These are phyloP conservation scores for Neurospora sp. DNA, from an alignment of 2,329 filamentous ascomycete species.

Conservation along the genomic window DNA sequence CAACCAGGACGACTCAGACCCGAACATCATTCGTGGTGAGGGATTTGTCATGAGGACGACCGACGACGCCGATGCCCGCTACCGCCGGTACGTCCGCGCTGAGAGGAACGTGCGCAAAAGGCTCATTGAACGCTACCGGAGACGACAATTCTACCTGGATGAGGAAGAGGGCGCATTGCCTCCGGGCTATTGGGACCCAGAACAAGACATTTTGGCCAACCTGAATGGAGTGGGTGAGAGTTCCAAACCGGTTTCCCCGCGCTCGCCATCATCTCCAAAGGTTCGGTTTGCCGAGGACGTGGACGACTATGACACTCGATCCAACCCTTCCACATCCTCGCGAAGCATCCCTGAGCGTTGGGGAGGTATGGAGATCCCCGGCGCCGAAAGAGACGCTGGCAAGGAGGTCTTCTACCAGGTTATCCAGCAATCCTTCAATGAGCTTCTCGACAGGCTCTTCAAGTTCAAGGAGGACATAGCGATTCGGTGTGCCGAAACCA, in stretches of 20 bases:
- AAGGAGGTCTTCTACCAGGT: constrained; percentile 87
- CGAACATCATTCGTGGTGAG: constrained; percentile 1
- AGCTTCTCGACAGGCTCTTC: constrained; percentile 82
- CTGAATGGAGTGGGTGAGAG: constrained; percentile 30
- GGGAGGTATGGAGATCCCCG: constrained; percentile 70
- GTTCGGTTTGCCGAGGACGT: constrained; percentile 66
- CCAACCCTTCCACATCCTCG: constrained; percentile 65
- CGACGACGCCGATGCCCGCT: constrained; percentile 4
- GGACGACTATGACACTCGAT: constrained; percentile 59
- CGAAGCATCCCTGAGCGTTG: constrained; percentile 63
- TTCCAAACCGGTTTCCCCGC: constrained; percentile 37
- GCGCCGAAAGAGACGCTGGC: constrained; percentile 72
- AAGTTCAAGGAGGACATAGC: constrained; percentile 69
- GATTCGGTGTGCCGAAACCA: constrained; percentile 55
- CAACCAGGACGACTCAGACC: neutral
- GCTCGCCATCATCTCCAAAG: constrained; percentile 68
- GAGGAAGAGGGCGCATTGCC: constrained; percentile 68
- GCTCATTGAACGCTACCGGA: constrained; percentile 64
- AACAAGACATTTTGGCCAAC: constrained; percentile 44
- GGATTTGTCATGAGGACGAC: neutral
- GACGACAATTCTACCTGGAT: constrained; percentile 73
- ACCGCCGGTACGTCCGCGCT: constrained; percentile 13
- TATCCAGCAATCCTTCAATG: constrained; percentile 86
- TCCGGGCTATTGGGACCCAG: constrained; percentile 53
- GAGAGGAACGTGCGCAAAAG: constrained; percentile 35